Evolutionary conservation across 257 asterid species (phyloP), one percentile per base, ranked within the genome.

Genomic region (Leptodermis oblonga): DNA sequence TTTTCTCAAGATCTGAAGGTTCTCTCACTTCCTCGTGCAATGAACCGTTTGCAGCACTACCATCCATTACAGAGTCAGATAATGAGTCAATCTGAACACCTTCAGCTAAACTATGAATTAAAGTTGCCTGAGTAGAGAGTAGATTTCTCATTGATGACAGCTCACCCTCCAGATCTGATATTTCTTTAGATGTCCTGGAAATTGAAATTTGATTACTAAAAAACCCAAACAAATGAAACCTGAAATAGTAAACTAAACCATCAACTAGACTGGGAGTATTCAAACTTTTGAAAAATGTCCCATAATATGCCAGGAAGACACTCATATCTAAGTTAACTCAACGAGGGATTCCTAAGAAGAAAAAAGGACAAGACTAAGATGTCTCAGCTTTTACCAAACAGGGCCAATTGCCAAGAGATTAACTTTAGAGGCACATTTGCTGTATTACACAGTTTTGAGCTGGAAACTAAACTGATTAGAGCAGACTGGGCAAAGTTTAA

Each of bases 111-210:
- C 83, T 80, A 82, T 91, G 96, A 76, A 94, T 84, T 79, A 94
- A 83, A 62, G 96, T 85, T 67, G 96, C 95, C 84, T 90, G 99
- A 69, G 99, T 94, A 78, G 99, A 94, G 71, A 94, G 86, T 83
- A 94, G 80, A 80, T 86, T 94, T 80, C 94, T 86, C 97, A 94
- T 94, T 53, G 97, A 94, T 74, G 96, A 91, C 74, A 94, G 97
- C 73, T 94, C 99, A 23, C 96, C 99, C 86, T 94, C 99, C 72
- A 94, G 86, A 79, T 94, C 99, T 60, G 99, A 94, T 78, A 94
- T 94, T 88, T 94, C 99, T 87, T 94, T 94, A 65, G 99, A 88
- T 22, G 99, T 94, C 66, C 99, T 94, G 92, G 80, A 78, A 39
- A 55, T 42, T 68, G 69, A 15, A 53, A 45, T 63, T 60, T 18